These are phyloP conservation scores for Apiospora saccharicola DNA, from an alignment of 2,329 filamentous ascomycete species.

Conservation along the genomic window DNA sequence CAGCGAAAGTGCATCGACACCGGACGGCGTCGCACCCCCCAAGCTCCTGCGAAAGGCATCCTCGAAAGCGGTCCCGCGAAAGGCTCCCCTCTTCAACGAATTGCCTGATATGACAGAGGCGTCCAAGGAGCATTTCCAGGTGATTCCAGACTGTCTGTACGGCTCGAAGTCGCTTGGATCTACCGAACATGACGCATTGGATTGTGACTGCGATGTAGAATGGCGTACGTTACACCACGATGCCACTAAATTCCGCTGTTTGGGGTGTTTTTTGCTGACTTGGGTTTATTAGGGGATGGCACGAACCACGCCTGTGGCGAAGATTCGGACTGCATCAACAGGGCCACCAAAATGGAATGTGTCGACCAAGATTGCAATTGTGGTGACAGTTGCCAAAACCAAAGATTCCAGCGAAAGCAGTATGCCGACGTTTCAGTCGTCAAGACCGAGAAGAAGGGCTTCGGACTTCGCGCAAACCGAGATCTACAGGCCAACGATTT, in stretches of 20 bases:
- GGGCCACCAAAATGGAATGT: slow-evolving; percentile 97
- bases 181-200: slow-evolving; percentile 87
- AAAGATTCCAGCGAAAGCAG: slow-evolving; percentile 89
- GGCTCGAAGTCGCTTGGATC: slow-evolving; percentile 90
- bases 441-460: slow-evolving; percentile 98
- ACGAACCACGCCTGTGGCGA: slow-evolving; percentile 89
- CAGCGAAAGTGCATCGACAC: slow-evolving; percentile 56
- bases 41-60: slow-evolving; percentile 78
- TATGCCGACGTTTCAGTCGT: slow-evolving; percentile 94
- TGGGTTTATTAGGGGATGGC: slow-evolving; percentile 56
- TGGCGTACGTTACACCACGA: slow-evolving; percentile 75
- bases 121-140: slow-evolving; percentile 77
- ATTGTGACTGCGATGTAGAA: slow-evolving; percentile 94
- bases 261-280: slow-evolving; percentile 34
- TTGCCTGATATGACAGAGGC: slow-evolving; percentile 81
- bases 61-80: slow-evolving; percentile 70
- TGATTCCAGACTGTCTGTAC: slow-evolving; percentile 88
- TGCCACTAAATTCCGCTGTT: slow-evolving; percentile 26
- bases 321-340: slow-evolving; percentile 98
- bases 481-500: slow-evolving; percentile 86
- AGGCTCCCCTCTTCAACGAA: slow-evolving; percentile 74
- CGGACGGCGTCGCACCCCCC: slow-evolving; percentile 57
- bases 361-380: slow-evolving; percentile 84
- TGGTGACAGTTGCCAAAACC: slow-evolving; percentile 87
- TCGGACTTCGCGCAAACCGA: slow-evolving; percentile 82